Evolutionary conservation across 2,329 filamentous ascomycete genomes (phyloP).

Genomic region (Colletotrichum paranaense): DNA sequence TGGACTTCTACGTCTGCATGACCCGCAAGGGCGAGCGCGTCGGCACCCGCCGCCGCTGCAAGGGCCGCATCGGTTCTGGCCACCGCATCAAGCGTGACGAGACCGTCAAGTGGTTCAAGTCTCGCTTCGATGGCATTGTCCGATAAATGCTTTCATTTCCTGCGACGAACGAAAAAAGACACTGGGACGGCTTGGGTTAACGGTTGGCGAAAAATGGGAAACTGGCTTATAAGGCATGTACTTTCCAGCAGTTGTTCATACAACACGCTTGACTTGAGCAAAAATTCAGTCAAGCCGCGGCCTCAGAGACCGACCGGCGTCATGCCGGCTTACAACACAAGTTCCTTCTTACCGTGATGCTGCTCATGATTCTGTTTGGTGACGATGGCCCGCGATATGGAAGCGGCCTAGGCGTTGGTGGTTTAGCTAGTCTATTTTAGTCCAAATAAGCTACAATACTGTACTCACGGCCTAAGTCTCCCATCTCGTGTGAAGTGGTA

Average conservation of each 20-base stretch:
- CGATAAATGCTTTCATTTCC: conserved; percentile 73
- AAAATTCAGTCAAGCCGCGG: conserved; percentile 71
- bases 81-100: conserved; percentile 96
- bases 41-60: conserved; percentile 90
- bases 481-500: background rate
- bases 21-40: conserved; percentile 99
- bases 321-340: conserved; percentile 67
- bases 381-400: background rate
- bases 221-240: conserved; percentile 49
- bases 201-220: conserved; percentile 48
- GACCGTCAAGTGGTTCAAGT: conserved; percentile 96
- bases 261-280: conserved; percentile 60
- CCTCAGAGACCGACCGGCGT: conserved; percentile 80
- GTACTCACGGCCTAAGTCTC: background rate
- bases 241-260: conserved; percentile 55
- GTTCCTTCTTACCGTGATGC: conserved; percentile 51
- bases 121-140: conserved; percentile 97
- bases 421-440: conserved; percentile 21
- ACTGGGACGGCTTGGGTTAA: conserved; percentile 38
- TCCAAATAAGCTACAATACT: conserved; percentile 15
- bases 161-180: conserved; percentile 29
- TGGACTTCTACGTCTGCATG: conserved; percentile 99
- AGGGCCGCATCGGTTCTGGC: conserved; percentile 85
- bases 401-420: conserved; percentile 12
- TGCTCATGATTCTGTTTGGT: conserved; percentile 13